Percentiles rank a stretch among this genome's conserved stretches.
Evolutionary conservation across 306 rosid genomes (phyloP).

Genomic region (Corylus americana): DNA sequence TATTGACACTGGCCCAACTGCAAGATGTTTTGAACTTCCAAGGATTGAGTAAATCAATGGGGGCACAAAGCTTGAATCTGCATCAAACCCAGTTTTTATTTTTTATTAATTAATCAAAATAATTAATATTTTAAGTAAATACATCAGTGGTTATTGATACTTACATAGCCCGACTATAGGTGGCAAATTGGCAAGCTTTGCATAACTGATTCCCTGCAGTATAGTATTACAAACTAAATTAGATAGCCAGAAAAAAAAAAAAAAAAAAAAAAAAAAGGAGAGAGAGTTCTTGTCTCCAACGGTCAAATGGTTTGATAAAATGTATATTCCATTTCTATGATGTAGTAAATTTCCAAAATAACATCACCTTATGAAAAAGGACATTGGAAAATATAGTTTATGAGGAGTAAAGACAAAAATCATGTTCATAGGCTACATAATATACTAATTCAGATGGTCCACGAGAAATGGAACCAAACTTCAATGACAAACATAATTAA

Average conservation of each 20-base stretch:
- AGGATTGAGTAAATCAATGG: slow-evolving; percentile 82
- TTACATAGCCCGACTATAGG: slow-evolving; percentile 91
- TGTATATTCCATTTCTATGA: background rate
- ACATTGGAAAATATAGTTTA: background rate
- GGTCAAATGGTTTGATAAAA: background rate
- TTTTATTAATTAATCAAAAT: background rate
- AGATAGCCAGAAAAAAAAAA: background rate
- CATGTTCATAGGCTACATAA: background rate
- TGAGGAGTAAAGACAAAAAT: background rate
- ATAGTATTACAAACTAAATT: slow-evolving; percentile 4
- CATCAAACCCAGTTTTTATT: slow-evolving; percentile 17
- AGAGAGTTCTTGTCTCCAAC: background rate
- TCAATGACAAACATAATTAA: background rate
- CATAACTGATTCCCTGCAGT: slow-evolving; percentile 94
- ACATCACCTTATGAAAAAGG: too few relatives aligned
- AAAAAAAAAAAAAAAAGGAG: too few relatives aligned
- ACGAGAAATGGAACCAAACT: background rate
- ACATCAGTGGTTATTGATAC: slow-evolving; percentile 29
- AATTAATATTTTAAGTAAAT: background rate
- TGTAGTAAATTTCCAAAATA: too few relatives aligned
- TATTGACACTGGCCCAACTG: slow-evolving; percentile 96
- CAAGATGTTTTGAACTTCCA: slow-evolving; percentile 94
- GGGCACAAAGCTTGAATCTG: slow-evolving; percentile 99
- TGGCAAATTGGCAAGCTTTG: slow-evolving; percentile 97
- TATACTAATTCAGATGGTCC: background rate